Evolutionary conservation across 192 early-diverging fungal genomes (phyloP), one percentile per base, ranked within the genome.

Genomic region (Oehlia diaphana): DNA sequence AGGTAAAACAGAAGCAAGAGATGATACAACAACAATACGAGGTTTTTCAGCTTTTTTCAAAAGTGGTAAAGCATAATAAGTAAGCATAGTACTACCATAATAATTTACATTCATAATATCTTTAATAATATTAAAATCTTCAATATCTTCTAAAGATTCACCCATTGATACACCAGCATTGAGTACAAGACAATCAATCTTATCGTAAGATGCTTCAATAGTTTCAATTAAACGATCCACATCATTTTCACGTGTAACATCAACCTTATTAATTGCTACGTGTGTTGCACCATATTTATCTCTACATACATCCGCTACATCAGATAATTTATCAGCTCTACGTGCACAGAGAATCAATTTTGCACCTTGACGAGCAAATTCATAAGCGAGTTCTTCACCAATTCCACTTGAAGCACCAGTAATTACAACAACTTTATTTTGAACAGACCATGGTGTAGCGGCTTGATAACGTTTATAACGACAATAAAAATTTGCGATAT

Each of bases 371-470:
- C 87, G 82, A 26, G 92, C 92, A 74, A 92, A 94, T 66, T 92
- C 88, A 21, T 89, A 73, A 21, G 93, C 93, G 26, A 84, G 86
- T n/a, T 92, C 91, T 77, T 88, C 86, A 68, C 93, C 93, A 58
- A 93, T 94, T 50, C 92, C 92, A 6, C 90, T 85, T 33, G 88
- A 88, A 33, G 93, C 92, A 10, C 93, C 93, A 50, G 92, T 92
- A 16, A 77, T 77, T 21, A 77, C 19, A 14, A 77, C 21, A 23
- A 77, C 63, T 47, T 77, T 77, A 2, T 49, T 26, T 19, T 13
- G 21, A 13, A 13, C 2, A 6, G 23, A 9, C 75, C 75, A 77
- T 33, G 75, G 75, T 35, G 31, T 16, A 5, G 75, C 61, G 3
- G 31, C 23, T 44, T 26, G 35, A 8, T 44, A 21, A 21, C 75